Percentiles rank a stretch among this genome's conserved stretches.
Conservation (phyloP, 75 land plant genomes). For the Selaginella moellendorffii region DNA sequence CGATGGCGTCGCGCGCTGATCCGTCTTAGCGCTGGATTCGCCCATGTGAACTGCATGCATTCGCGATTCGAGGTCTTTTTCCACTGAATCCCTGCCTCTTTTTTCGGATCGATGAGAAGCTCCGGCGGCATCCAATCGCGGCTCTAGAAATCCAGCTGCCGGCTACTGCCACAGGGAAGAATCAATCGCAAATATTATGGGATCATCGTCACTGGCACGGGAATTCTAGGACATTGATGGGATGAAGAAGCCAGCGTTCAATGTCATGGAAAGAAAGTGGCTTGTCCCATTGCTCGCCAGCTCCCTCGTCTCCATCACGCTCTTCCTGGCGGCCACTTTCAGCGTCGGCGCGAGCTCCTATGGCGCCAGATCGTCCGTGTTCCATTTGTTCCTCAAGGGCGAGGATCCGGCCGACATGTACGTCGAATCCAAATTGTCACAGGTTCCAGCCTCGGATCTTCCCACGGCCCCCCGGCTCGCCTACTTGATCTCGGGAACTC, state of each 20-base stretch:
- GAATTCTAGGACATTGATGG: too few species aligned
- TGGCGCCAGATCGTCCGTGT: not conserved
- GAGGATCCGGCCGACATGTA: not conserved
- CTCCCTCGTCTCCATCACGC: slow-evolving; percentile 35
- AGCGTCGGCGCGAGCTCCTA: not conserved
- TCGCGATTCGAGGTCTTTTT: too few species aligned
- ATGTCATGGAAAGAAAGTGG: slow-evolving; percentile 43
- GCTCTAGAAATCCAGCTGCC: too few species aligned
- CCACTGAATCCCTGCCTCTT: too few species aligned
- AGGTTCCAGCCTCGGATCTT: not conserved
- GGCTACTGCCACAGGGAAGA: too few species aligned
- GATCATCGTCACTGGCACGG: too few species aligned
- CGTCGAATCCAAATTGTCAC: slow-evolving; percentile 1
- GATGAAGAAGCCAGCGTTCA: not conserved
- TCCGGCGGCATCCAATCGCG: too few species aligned
- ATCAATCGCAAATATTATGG: too few species aligned
- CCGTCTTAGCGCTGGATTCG: too few species aligned
- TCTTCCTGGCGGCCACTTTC: slow-evolving; percentile 20
- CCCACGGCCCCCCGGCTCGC: slow-evolving; percentile 56
- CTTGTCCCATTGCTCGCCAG: slow-evolving; percentile 53
- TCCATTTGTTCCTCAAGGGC: not conserved
- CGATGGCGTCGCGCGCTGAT: too few species aligned
- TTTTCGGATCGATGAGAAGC: too few species aligned
- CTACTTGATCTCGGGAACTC: slow-evolving; percentile 84
- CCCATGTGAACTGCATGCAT: too few species aligned